phyloP scores from a whole-genome alignment of 2,329 filamentous ascomycete species.

The Verticillium tricorpus region DNA sequence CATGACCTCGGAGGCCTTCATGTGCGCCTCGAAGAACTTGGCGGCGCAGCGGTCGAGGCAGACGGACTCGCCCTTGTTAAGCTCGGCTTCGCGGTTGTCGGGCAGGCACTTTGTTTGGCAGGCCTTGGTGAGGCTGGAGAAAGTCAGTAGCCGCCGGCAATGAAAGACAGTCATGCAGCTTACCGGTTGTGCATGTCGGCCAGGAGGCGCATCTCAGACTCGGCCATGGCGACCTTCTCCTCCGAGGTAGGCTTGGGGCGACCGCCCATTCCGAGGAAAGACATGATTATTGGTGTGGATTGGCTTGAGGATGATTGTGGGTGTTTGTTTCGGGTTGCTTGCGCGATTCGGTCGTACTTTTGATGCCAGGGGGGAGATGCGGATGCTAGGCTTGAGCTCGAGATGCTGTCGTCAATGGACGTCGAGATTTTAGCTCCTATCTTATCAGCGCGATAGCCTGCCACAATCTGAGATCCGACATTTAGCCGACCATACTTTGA shows the following conservation, averaged over 20 bases:
- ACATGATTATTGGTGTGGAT: slow-evolving; percentile 27
- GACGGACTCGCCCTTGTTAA: slow-evolving; percentile 98
- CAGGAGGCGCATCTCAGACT: slow-evolving; percentile 96
- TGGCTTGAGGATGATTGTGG: not conserved
- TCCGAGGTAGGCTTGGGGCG: slow-evolving; percentile 83
- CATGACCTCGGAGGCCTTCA: slow-evolving; percentile 97
- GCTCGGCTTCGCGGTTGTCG: slow-evolving; percentile 90
- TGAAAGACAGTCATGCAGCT: slow-evolving; percentile 5
- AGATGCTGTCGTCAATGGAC: slow-evolving; percentile 6
- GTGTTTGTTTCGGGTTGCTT: not conserved
- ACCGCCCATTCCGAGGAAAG: slow-evolving; percentile 41
- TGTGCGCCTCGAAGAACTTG: slow-evolving; percentile 98
- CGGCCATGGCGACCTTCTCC: slow-evolving; percentile 94
- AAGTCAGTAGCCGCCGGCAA: not conserved
- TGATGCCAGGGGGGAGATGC: slow-evolving; percentile 2
- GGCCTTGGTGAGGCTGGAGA: slow-evolving; percentile 70
- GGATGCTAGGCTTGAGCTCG: not conserved
- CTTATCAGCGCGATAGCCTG: not conserved
- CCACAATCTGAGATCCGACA: not conserved
- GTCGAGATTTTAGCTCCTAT: slow-evolving; percentile 13
- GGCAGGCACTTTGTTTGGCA: slow-evolving; percentile 95
- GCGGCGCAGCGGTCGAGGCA: slow-evolving; percentile 95
- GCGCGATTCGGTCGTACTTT: slow-evolving; percentile 1
- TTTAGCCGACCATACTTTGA: not conserved
- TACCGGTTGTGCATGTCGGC: slow-evolving; percentile 99